Percentiles rank a stretch among this genome's conserved stretches.
phyloP scores from a whole-genome alignment of 768 basidiomycete genomes.

The Rhodocollybia butyracea region DNA sequence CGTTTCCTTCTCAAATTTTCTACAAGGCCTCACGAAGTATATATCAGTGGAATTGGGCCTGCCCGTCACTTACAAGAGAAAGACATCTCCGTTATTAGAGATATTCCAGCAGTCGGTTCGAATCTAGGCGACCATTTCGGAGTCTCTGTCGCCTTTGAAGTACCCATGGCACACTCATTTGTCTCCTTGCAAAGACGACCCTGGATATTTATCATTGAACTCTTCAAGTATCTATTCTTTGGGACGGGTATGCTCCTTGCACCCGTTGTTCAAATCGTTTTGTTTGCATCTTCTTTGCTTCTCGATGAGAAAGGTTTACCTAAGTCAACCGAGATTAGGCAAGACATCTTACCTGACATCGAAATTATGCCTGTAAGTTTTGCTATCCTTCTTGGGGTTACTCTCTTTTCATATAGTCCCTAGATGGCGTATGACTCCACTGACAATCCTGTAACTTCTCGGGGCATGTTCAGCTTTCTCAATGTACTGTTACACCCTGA shows the following conservation, averaged over 20 bases:
- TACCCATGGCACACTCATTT: slow-evolving; percentile 2
- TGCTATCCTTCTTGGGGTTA: neutral
- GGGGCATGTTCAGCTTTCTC: slow-evolving; percentile 8
- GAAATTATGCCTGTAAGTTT: slow-evolving; percentile 8
- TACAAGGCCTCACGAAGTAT: neutral
- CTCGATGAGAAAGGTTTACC: neutral
- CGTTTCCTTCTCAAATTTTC: neutral
- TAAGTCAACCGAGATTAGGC: neutral
- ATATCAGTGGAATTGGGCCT: slow-evolving; percentile 4
- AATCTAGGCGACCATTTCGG: slow-evolving; percentile 9
- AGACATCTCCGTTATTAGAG: neutral
- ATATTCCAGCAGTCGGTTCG: slow-evolving; percentile 1
- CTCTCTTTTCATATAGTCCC: neutral
- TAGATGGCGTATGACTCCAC: slow-evolving; percentile 8
- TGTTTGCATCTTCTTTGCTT: slow-evolving; percentile 3
- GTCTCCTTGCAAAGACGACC: slow-evolving; percentile 3
- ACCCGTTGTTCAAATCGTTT: slow-evolving; percentile 3
- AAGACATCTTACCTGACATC: slow-evolving; percentile 1
- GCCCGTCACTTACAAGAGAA: slow-evolving; percentile 1
- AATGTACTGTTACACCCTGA: slow-evolving; percentile 5
- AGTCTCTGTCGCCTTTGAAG: slow-evolving; percentile 6
- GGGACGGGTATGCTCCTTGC: slow-evolving; percentile 7
- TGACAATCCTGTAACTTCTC: neutral
- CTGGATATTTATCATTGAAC: slow-evolving; percentile 2
- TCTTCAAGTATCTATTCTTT: slow-evolving; percentile 6